Percentiles rank a stretch among this genome's conserved stretches.
Evolutionary conservation across 345 rosid species (phyloP).

Genomic region (Cardiospermum halicacabum): DNA sequence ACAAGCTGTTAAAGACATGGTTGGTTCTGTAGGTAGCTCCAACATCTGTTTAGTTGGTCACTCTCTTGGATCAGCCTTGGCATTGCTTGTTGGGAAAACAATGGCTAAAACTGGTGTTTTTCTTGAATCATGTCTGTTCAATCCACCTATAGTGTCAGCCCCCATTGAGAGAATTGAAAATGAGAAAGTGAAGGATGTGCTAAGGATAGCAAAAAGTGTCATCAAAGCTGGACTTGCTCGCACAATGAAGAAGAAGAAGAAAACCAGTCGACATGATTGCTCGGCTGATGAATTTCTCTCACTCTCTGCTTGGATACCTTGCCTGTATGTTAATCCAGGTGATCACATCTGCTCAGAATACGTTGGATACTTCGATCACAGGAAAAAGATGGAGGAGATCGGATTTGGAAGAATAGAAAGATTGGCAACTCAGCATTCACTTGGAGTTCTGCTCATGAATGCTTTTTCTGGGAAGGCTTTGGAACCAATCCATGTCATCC

Average conservation of each 20-base stretch:
- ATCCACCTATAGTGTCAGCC: slow-evolving; percentile 75
- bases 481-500: slow-evolving; percentile 69
- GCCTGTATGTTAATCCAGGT: slow-evolving; percentile 48
- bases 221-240: slow-evolving; percentile 80
- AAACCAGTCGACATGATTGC: slow-evolving; percentile 23
- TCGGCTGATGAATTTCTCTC: slow-evolving; percentile 44
- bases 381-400: slow-evolving; percentile 77
- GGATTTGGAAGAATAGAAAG: slow-evolving; percentile 68
- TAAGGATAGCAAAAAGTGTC: slow-evolving; percentile 63
- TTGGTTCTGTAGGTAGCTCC: slow-evolving; percentile 55
- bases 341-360: slow-evolving; percentile 82
- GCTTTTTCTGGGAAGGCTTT: slow-evolving; percentile 51
- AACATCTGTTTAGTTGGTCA: slow-evolving; percentile 92
- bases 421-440: slow-evolving; percentile 64
- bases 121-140: slow-evolving; percentile 64
- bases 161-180: slow-evolving; percentile 68
- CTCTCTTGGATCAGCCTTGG: slow-evolving; percentile 87
- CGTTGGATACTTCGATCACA: slow-evolving; percentile 77
- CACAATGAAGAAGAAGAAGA: slow-evolving; percentile 31
- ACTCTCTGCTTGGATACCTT: slow-evolving; percentile 63
- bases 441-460: slow-evolving; percentile 56
- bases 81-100: slow-evolving; percentile 69
- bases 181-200: slow-evolving; percentile 53
- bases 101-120: slow-evolving; percentile 53
- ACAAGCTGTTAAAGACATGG: slow-evolving; percentile 63